These are phyloP conservation scores for Cercospora canescens DNA, from an alignment of 2,329 filamentous ascomycete genomes.

Conservation along the genomic window DNA sequence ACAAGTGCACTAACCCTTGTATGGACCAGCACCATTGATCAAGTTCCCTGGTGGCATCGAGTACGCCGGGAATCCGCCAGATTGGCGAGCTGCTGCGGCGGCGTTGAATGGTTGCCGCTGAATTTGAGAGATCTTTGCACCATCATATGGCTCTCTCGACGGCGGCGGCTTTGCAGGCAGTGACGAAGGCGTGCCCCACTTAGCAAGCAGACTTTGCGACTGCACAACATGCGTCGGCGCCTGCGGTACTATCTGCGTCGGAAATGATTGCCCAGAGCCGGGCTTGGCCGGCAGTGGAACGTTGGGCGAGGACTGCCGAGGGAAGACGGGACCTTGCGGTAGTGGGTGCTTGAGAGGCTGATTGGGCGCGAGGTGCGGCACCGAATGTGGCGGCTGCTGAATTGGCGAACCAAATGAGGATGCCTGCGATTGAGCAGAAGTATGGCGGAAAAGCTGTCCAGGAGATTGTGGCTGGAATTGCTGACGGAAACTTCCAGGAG, in stretches of 20 bases:
- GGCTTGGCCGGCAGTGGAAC: constrained; percentile 37
- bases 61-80: constrained; percentile 2
- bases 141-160: constrained; percentile 36
- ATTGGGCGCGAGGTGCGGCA: constrained; percentile 19
- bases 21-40: not conserved
- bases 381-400: constrained; percentile 19
- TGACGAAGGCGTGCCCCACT: constrained; percentile 56
- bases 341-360: constrained; percentile 38
- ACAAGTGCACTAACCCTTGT: constrained; percentile 3
- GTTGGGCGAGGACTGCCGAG: constrained; percentile 36
- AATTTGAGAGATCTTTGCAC: constrained; percentile 20
- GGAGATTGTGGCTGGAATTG: constrained; percentile 9
- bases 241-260: constrained; percentile 9
- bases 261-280: constrained; percentile 17
- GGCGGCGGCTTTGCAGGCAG: constrained; percentile 58
- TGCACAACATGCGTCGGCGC: constrained; percentile 26
- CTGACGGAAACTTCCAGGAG: constrained; percentile 15
- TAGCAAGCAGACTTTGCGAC: constrained; percentile 53
- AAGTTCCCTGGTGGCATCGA: constrained; percentile 3
- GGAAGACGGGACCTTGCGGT: constrained; percentile 38
- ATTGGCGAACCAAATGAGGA: constrained; percentile 31
- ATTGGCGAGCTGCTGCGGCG: constrained; percentile 22
- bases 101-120: constrained; percentile 24
- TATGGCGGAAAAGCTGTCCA: constrained; percentile 34
- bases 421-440: constrained; percentile 34